A percentile compares a stretch with the other conserved stretches of the same genome.
Evolutionary conservation across 257 asterid genomes (phyloP).

Genomic region (Solanum raphanifolium): DNA sequence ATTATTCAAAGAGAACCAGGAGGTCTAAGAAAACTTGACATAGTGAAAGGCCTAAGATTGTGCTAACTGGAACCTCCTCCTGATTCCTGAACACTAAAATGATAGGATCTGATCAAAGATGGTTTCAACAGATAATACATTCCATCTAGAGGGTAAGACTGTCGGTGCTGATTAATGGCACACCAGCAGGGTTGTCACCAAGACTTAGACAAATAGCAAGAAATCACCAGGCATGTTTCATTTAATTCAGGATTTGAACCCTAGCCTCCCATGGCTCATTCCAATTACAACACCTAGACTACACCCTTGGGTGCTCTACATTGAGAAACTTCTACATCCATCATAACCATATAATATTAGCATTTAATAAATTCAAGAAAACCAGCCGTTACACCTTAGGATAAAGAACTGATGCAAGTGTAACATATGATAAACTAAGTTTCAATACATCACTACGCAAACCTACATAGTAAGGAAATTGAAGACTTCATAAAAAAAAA

Average conservation of each 20-base stretch:
- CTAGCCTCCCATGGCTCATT: background rate
- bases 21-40: background rate
- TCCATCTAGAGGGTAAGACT: background rate
- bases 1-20: background rate
- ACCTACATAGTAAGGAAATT: background rate
- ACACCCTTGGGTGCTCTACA: background rate
- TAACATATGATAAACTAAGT: background rate
- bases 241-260: background rate
- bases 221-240: background rate
- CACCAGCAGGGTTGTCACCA: background rate
- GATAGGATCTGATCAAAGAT: background rate
- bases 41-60: background rate
- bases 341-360: background rate
- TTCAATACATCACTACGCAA: background rate
- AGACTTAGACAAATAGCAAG: background rate
- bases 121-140: background rate
- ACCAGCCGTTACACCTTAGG: background rate
- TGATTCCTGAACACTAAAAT: background rate
- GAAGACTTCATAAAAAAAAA: background rate
- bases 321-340: background rate
- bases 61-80: background rate
- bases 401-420: background rate
- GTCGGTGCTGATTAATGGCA: background rate
- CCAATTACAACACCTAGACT: background rate
- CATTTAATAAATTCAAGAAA: background rate